Conservation (phyloP, 2,329 filamentous ascomycete genomes). For the Emmonsiellopsis sp. region DNA sequence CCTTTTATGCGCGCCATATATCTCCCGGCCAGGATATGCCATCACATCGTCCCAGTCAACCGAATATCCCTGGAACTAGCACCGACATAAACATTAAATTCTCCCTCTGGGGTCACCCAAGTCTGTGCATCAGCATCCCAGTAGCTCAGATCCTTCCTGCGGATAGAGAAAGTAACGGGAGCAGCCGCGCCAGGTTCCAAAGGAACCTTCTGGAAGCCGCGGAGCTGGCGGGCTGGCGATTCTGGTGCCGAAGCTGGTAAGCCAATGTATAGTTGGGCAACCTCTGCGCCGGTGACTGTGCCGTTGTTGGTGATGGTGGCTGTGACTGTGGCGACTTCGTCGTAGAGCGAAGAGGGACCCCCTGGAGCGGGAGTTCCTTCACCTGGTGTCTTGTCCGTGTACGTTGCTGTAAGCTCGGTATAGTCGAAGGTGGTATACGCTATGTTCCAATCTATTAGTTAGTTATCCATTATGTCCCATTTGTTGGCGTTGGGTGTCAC, state of each 20-base stretch:
- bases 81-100: slow-evolving; percentile 27
- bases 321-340: slow-evolving; percentile 37
- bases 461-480: not conserved
- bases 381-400: slow-evolving; percentile 12
- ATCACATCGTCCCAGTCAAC: slow-evolving; percentile 17
- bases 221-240: slow-evolving; percentile 43
- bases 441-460: slow-evolving; percentile 1
- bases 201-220: slow-evolving; percentile 62
- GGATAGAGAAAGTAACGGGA: slow-evolving; percentile 50
- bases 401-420: slow-evolving; percentile 25
- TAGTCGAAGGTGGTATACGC: slow-evolving; percentile 48
- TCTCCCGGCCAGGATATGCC: not conserved
- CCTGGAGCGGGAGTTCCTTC: slow-evolving; percentile 45
- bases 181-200: slow-evolving; percentile 46
- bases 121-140: slow-evolving; percentile 62
- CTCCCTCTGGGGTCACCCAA: slow-evolving; percentile 51
- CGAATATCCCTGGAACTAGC: slow-evolving; percentile 25
- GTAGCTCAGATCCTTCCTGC: slow-evolving; percentile 60
- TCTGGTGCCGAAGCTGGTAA: slow-evolving; percentile 43
- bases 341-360: slow-evolving; percentile 45
- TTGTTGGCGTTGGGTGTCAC: not conserved
- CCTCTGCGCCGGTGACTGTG: slow-evolving; percentile 37
- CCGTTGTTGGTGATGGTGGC: slow-evolving; percentile 43
- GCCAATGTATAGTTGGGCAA: slow-evolving; percentile 56
- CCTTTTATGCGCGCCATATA: not conserved